These are phyloP conservation scores for Diaporthe sp. DNA, from an alignment of 2,329 filamentous ascomycete genomes.

Conservation along the genomic window DNA sequence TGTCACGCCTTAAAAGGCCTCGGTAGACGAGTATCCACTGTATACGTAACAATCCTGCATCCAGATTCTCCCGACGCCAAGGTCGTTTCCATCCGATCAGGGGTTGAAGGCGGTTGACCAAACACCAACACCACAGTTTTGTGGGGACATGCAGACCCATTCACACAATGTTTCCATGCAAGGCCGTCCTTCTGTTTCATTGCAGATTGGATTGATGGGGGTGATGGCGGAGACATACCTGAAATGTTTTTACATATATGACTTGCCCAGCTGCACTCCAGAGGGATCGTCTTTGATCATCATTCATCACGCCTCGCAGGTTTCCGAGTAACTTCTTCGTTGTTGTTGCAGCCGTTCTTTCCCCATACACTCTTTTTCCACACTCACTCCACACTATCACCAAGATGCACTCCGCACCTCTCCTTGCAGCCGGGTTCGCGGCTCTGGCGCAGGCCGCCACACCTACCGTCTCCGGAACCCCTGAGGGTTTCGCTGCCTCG, in stretches of 20 bases:
- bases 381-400: background rate
- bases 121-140: conserved; percentile 12
- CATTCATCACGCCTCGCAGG: conserved; percentile 25
- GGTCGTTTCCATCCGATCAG: conserved; percentile 10
- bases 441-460: conserved; percentile 46
- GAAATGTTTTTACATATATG: background rate
- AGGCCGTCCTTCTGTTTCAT: conserved; percentile 8
- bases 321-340: conserved; percentile 24
- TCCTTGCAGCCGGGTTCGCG: conserved; percentile 38
- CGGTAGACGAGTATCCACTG: background rate
- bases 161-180: conserved; percentile 24
- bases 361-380: background rate
- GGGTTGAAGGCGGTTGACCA: background rate
- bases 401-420: conserved; percentile 35
- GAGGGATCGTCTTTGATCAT: background rate
- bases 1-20: conserved; percentile 3
- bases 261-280: background rate
- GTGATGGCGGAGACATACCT: background rate
- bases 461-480: conserved; percentile 48
- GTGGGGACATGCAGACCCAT: conserved; percentile 22
- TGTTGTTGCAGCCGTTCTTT: conserved; percentile 30
- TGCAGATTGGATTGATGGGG: conserved; percentile 11
- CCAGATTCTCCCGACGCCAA: conserved; percentile 7
- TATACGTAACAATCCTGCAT: conserved; percentile 21
- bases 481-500: conserved; percentile 59